Base-by-base conservation (phyloP, 2,329 filamentous ascomycete species). In the Ascochyta clinopodiicola region DNA sequence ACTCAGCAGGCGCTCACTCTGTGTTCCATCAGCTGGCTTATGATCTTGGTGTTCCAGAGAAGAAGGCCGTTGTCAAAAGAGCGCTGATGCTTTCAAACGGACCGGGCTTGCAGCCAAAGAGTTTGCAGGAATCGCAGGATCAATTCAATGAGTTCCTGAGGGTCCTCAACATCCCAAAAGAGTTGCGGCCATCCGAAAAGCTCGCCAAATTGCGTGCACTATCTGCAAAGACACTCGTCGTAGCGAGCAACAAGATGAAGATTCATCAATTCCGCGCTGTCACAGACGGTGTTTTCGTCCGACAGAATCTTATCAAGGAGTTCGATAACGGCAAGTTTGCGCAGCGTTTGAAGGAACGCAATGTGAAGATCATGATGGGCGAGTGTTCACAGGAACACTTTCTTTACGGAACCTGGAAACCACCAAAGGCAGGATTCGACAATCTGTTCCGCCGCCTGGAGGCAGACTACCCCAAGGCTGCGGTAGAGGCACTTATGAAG, bases 21-120 rank as follows among this genome's bases (percentile, higher is more conserved):
- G 77, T 80, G 2, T 86, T 85, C 62, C 79, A 86, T 50, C 84
- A 86, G 67, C 69, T 86, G 2, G 79, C 82, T 9, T 82, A 85
- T 59, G 84, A 86, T 61, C 74, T 86, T 8, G 79, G 77, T 47
- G 75, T 81, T 17, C 77, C 81, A 0, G 73, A 76, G 9, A 66
- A 75, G 4, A 76, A 81, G 40, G 68, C 77, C 0, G 73, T 86
- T 37, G 78, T 86, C 49, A 80, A 79, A 51, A 74, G 81, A 47
- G 81, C 75, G 8, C 75, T 83, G 42, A 85, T 86, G 79, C 79
- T 80, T 62, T 81, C 80, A 17, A 84, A 84, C 61, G 80, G 80
- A 0, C 79, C 81, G 0, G 81, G 81, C 2, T 72, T 84, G 4
- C 82, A 84, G 52, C 82, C 83, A 1, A 84, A 83, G 59, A 71